Evolutionary conservation across 2,329 filamentous ascomycete species (phyloP).

Genomic region (Talaromyces sp.): DNA sequence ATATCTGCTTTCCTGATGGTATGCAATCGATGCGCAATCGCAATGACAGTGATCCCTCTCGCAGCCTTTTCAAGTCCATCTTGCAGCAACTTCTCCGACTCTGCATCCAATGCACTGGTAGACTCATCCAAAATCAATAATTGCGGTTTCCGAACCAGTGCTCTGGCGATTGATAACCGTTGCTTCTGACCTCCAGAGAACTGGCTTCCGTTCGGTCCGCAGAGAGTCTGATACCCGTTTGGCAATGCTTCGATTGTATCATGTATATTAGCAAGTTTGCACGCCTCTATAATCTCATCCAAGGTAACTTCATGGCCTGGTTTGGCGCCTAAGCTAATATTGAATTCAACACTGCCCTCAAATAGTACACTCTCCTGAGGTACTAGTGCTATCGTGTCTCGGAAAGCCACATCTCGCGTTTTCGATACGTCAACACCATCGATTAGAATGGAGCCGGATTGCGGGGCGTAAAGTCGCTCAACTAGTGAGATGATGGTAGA

Average conservation of each 20-base stretch:
- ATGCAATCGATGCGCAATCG: conserved; percentile 42
- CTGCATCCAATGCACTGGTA: conserved; percentile 57
- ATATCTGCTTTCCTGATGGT: conserved; percentile 64
- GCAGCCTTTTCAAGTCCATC: conserved; percentile 36
- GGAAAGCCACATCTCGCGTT: conserved; percentile 37
- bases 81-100: conserved; percentile 50
- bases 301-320: conserved; percentile 55
- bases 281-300: conserved; percentile 64
- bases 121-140: conserved; percentile 61
- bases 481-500: conserved; percentile 60
- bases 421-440: conserved; percentile 50
- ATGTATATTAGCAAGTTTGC: conserved; percentile 66
- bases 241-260: conserved; percentile 63
- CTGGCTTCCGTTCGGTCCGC: conserved; percentile 54
- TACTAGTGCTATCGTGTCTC: conserved; percentile 46
- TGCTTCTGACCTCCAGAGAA: conserved; percentile 60
- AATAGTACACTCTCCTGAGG: conserved; percentile 50
- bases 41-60: conserved; percentile 36
- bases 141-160: conserved; percentile 53
- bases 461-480: conserved; percentile 55
- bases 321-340: conserved; percentile 45
- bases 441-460: conserved; percentile 51
- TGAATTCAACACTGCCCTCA: conserved; percentile 49
- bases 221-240: conserved; percentile 62
- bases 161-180: conserved; percentile 57